phyloP scores from a whole-genome alignment of 169 alveolate species.

The Theileria annulata region DNA sequence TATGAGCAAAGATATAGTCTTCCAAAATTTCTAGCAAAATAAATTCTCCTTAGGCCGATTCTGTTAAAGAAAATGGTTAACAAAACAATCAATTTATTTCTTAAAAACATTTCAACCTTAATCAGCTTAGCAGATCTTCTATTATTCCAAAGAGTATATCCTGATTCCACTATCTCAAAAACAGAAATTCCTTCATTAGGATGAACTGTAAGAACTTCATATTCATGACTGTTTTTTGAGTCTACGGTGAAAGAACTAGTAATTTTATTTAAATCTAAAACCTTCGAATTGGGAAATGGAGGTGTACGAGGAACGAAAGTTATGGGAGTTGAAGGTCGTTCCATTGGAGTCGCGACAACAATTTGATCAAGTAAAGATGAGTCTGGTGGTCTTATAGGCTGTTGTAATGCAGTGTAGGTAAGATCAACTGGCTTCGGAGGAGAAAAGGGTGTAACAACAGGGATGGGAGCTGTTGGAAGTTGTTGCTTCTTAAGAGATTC shows the following conservation, averaged over 20 bases:
- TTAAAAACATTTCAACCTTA: background rate
- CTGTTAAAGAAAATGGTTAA: background rate
- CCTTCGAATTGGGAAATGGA: background rate
- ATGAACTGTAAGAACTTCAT: background rate
- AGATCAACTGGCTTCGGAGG: background rate
- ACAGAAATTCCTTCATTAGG: background rate
- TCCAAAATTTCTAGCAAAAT: background rate
- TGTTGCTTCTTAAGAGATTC: background rate
- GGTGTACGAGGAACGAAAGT: background rate
- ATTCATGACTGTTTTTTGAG: background rate
- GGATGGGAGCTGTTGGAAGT: background rate
- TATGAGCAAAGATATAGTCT: background rate
- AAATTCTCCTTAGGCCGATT: background rate
- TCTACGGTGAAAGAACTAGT: background rate
- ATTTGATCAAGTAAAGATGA: background rate
- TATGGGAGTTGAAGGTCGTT: background rate
- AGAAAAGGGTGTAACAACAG: background rate
- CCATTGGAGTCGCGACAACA: background rate
- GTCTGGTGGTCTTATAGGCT: background rate
- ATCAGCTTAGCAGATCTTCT: background rate
- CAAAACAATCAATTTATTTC: background rate
- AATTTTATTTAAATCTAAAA: background rate
- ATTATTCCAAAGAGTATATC: constrained; percentile 3
- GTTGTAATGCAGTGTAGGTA: background rate
- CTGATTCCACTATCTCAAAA: background rate